A percentile compares a stretch with the other conserved stretches of the same genome.
phyloP scores from a whole-genome alignment of 352 stramenopile genomes.

The Phytophthora rubi region DNA sequence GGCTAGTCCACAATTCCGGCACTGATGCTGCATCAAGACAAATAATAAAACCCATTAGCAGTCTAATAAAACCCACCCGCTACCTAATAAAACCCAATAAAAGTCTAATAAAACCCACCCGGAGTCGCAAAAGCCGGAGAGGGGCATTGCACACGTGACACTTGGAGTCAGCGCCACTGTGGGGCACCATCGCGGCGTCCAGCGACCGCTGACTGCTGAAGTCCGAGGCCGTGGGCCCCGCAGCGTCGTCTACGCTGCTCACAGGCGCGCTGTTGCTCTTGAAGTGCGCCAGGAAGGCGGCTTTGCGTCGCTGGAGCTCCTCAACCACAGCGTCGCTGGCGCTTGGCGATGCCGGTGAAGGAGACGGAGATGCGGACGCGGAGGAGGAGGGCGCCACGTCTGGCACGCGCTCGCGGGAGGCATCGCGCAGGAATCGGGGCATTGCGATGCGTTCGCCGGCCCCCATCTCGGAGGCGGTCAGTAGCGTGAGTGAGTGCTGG shows the following conservation, averaged over 20 bases:
- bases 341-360: slow-evolving; percentile 23
- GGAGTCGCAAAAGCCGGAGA: slow-evolving; percentile 55
- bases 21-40: slow-evolving; percentile 53
- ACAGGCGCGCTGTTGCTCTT: slow-evolving; percentile 29
- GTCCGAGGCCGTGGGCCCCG: slow-evolving; percentile 8
- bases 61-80: slow-evolving; percentile 4
- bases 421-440: slow-evolving; percentile 42
- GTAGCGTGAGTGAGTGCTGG: not conserved
- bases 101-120: slow-evolving; percentile 45
- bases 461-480: slow-evolving; percentile 20
- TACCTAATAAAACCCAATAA: not conserved
- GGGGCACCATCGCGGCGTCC: slow-evolving; percentile 15
- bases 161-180: slow-evolving; percentile 47
- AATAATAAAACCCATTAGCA: slow-evolving; percentile 3
- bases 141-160: slow-evolving; percentile 73
- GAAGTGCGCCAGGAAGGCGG: slow-evolving; percentile 59
- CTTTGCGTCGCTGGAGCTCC: slow-evolving; percentile 53
- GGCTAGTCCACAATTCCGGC: slow-evolving; percentile 64
- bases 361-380: slow-evolving; percentile 1
- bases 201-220: slow-evolving; percentile 28
- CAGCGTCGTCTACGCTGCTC: slow-evolving; percentile 17
- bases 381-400: slow-evolving; percentile 20
- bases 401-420: slow-evolving; percentile 17
- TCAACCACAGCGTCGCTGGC: slow-evolving; percentile 35
- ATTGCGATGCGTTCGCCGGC: slow-evolving; percentile 35